These are phyloP conservation scores for Calonectria hongkongensis DNA, from an alignment of 2,329 filamentous ascomycete genomes.

Conservation along the genomic window DNA sequence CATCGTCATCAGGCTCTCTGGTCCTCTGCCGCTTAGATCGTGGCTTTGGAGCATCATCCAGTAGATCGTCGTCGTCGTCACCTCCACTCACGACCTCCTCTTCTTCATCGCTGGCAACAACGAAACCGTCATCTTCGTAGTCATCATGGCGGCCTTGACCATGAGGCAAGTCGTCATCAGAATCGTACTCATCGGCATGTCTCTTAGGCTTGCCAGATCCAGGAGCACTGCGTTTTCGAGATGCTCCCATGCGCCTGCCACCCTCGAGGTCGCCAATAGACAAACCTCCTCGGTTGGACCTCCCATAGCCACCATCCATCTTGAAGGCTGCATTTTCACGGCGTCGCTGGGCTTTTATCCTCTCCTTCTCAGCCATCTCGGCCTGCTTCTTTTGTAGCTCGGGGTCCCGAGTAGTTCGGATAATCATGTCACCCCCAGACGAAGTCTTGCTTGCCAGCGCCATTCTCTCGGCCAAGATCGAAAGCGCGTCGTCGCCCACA, in stretches of 20 bases:
- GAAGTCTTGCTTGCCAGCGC: conserved; percentile 76
- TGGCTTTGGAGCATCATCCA: conserved; percentile 70
- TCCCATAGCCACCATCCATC: conserved; percentile 74
- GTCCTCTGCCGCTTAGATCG: conserved; percentile 71
- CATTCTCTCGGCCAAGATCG: conserved; percentile 80
- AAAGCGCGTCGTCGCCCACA: conserved; percentile 82
- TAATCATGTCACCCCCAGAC: conserved; percentile 77
- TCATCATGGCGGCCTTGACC: conserved; percentile 80
- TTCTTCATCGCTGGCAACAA: conserved; percentile 85
- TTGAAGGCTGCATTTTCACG: conserved; percentile 81
- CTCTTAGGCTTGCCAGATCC: conserved; percentile 71
- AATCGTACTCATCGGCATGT: conserved; percentile 81
- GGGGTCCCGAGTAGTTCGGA: conserved; percentile 82
- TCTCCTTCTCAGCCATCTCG: conserved; percentile 84
- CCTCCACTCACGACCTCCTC: conserved; percentile 78
- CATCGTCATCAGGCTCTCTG: conserved; percentile 66
- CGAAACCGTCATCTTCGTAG: conserved; percentile 88
- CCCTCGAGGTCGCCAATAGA: conserved; percentile 83
- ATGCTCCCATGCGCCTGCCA: conserved; percentile 67
- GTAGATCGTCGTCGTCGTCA: conserved; percentile 78
- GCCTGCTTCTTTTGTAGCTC: conserved; percentile 84
- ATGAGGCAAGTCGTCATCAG: conserved; percentile 82
- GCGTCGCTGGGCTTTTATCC: conserved; percentile 78
- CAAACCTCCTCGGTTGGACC: conserved; percentile 73
- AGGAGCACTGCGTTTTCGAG: conserved; percentile 72